These are phyloP conservation scores for Lentinus tigrinus DNA, from an alignment of 768 basidiomycete species.

Conservation along the genomic window DNA sequence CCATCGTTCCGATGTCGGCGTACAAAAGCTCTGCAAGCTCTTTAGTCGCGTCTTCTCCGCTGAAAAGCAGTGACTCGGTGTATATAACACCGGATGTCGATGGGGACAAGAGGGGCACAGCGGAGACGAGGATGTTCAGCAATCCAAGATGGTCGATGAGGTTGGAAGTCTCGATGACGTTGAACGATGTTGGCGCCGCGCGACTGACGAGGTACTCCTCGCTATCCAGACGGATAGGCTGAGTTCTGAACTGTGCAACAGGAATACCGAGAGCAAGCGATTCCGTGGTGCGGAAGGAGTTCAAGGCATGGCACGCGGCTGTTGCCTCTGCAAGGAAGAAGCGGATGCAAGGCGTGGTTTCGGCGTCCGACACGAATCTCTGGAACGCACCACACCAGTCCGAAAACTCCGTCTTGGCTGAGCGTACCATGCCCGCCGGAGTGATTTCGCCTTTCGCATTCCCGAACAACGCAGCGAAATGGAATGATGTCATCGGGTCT, in stretches of 20 bases:
- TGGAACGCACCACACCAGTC: slow-evolving; percentile 33
- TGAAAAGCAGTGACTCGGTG: slow-evolving; percentile 40
- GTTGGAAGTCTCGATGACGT: slow-evolving; percentile 52
- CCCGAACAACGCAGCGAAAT: slow-evolving; percentile 34
- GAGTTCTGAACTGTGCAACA: slow-evolving; percentile 35
- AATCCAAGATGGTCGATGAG: slow-evolving; percentile 48
- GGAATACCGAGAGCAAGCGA: slow-evolving; percentile 21
- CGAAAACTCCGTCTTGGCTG: slow-evolving; percentile 35
- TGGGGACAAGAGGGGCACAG: slow-evolving; percentile 37
- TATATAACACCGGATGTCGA: slow-evolving; percentile 34
- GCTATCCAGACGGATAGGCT: slow-evolving; percentile 31
- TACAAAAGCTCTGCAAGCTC: slow-evolving; percentile 34
- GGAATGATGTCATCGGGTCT: slow-evolving; percentile 42
- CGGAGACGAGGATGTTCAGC: slow-evolving; percentile 41
- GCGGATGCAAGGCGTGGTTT: slow-evolving; percentile 30
- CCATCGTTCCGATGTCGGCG: slow-evolving; percentile 41
- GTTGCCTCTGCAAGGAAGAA: slow-evolving; percentile 43
- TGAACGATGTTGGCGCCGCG: slow-evolving; percentile 39
- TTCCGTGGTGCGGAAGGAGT: not conserved
- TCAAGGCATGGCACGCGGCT: slow-evolving; percentile 38
- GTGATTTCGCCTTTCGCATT: slow-evolving; percentile 10
- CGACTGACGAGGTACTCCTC: slow-evolving; percentile 29
- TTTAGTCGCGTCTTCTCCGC: slow-evolving; percentile 28
- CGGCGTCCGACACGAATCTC: not conserved
- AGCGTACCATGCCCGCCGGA: slow-evolving; percentile 27